These are phyloP conservation scores for Kodamaea sagamina DNA, from an alignment of 805 yeast genomes.

Conservation along the genomic window DNA sequence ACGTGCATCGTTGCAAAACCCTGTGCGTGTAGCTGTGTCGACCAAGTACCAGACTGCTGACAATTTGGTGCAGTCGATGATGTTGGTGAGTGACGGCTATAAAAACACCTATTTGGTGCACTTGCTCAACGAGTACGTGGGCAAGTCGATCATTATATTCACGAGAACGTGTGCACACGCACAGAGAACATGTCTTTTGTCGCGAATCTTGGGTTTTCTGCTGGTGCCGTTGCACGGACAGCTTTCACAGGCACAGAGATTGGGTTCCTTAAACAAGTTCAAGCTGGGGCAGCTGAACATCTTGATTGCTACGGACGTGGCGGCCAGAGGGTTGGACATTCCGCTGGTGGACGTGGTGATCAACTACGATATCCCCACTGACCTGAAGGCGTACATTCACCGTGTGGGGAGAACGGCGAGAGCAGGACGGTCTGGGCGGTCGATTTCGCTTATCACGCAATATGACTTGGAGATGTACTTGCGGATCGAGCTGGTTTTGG, in stretches of 20 bases:
- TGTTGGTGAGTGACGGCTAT: conserved; percentile 89
- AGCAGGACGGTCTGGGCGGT: conserved; percentile 87
- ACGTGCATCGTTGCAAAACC: conserved; percentile 84
- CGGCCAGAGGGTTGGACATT: conserved; percentile 87
- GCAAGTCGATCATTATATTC: conserved; percentile 86
- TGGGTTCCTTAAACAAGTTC: conserved; percentile 79
- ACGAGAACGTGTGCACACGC: conserved; percentile 95
- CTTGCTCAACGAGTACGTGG: conserved; percentile 75
- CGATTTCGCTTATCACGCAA: conserved; percentile 87
- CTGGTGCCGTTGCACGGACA: conserved; percentile 96
- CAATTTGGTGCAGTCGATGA: conserved; percentile 83
- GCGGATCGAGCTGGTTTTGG: conserved; percentile 85
- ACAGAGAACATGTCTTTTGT: conserved; percentile 81
- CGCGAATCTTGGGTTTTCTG: conserved; percentile 78
- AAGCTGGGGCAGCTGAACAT: conserved; percentile 70
- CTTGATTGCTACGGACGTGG: conserved; percentile 81
- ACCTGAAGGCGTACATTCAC: conserved; percentile 80
- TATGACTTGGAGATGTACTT: conserved; percentile 88
- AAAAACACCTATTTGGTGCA: conserved; percentile 87
- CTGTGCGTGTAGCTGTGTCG: conserved; percentile 89
- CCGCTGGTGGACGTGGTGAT: conserved; percentile 77
- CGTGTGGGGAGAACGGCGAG: conserved; percentile 96
- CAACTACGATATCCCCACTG: conserved; percentile 80
- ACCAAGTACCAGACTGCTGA: conserved; percentile 90
- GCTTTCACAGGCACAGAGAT: conserved; percentile 77